A percentile compares a stretch with the other conserved stretches of the same genome.
phyloP scores from a whole-genome alignment of 2,329 filamentous ascomycete genomes.

The Colletotrichum brevisporum region DNA sequence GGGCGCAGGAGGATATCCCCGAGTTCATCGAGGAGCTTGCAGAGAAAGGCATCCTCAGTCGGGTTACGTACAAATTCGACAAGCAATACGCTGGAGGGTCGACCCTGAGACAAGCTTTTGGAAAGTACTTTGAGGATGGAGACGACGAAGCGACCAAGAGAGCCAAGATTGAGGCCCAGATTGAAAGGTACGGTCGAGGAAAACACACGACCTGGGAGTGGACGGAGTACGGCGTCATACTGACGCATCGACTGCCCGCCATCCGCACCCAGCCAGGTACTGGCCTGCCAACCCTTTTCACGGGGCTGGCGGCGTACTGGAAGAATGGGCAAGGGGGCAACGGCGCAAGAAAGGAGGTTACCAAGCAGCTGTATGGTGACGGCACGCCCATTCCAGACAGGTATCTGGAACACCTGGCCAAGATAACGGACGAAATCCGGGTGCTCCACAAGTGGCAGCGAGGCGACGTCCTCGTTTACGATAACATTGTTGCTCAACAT shows the following conservation, averaged over 20 bases:
- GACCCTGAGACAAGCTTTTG: conserved; percentile 59
- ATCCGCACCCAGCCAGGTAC: conserved; percentile 62
- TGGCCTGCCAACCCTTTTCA: conserved; percentile 61
- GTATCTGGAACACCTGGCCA: conserved; percentile 56
- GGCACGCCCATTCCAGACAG: conserved; percentile 62
- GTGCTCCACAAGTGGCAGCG: conserved; percentile 63
- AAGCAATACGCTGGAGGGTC: conserved; percentile 62
- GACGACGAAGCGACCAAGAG: conserved; percentile 58
- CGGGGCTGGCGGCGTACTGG: conserved; percentile 60
- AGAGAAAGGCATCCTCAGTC: conserved; percentile 56
- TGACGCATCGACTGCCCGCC: conserved; percentile 61
- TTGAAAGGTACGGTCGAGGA: conserved; percentile 60
- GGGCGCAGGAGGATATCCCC: conserved; percentile 60
- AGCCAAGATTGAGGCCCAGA: conserved; percentile 63
- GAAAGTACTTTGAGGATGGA: conserved; percentile 59
- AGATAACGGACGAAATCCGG: conserved; percentile 63
- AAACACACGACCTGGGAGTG: conserved; percentile 64
- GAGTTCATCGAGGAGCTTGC: conserved; percentile 59
- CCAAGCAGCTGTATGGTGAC: conserved; percentile 59
- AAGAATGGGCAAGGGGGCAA: conserved; percentile 46
- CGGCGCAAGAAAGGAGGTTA: conserved; percentile 48
- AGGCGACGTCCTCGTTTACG: conserved; percentile 63
- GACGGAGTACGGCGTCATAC: conserved; percentile 57
- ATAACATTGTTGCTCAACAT: conserved; percentile 64
- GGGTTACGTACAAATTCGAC: conserved; percentile 58